Evolutionary conservation across 2,329 filamentous ascomycete species (phyloP).

Genomic region (Trichophaea hybrida): DNA sequence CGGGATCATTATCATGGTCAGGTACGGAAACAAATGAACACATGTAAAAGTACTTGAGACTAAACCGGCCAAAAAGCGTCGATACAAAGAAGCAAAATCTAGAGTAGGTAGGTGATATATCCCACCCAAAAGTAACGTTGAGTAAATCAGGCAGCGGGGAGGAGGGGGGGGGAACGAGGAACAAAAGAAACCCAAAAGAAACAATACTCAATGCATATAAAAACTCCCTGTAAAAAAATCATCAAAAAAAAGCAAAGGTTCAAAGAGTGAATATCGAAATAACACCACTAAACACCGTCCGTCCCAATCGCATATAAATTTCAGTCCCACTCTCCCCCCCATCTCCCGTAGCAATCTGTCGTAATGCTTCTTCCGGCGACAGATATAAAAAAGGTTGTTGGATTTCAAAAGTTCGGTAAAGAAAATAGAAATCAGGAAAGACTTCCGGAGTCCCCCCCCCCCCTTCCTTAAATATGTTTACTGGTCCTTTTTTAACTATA

Average conservation of each 20-base stretch:
- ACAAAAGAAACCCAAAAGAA: background rate
- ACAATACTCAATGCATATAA: background rate
- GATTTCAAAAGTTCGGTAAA: background rate
- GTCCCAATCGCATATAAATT: no score
- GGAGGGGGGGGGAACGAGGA: background rate
- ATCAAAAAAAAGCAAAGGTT: background rate
- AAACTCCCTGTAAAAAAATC: background rate
- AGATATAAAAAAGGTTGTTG: no score
- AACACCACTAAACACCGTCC: background rate
- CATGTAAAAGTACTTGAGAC: no score
- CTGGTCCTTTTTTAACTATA: background rate
- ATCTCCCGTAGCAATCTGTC: background rate
- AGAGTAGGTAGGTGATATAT: no score
- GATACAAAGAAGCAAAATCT: no score
- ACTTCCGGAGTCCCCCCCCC: background rate
- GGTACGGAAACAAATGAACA: no score
- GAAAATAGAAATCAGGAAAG: background rate
- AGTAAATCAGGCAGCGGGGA: background rate
- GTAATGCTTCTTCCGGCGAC: no score
- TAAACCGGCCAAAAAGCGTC: no score
- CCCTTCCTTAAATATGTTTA: background rate
- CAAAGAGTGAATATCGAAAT: background rate
- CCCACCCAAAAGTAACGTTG: no score
- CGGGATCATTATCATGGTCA: no score
- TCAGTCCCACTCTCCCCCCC: no score